phyloP scores from a whole-genome alignment of 164 flowering plant genomes.

The Vitis riparia region DNA sequence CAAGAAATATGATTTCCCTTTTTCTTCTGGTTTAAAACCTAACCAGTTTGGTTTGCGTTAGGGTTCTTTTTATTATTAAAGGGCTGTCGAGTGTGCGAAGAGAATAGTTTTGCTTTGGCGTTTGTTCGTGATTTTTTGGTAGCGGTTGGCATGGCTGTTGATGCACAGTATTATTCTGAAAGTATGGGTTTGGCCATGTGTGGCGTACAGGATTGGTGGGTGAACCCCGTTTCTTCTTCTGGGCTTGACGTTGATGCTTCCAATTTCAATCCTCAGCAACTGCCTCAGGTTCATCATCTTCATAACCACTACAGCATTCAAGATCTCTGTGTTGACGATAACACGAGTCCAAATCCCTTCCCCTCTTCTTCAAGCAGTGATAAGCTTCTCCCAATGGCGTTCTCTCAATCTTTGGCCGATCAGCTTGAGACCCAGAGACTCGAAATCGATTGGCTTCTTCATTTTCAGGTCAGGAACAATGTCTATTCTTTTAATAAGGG shows the following conservation, averaged over 20 bases:
- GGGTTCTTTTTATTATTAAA: neutral
- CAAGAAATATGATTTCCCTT: slow-evolving; percentile 10
- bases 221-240: slow-evolving; percentile 2
- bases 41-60: slow-evolving; percentile 6
- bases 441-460: slow-evolving; percentile 47
- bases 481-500: neutral
- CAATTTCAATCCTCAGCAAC: neutral
- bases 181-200: slow-evolving; percentile 18
- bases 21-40: slow-evolving; percentile 18
- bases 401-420: slow-evolving; percentile 21
- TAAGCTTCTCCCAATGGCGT: slow-evolving; percentile 18
- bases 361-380: slow-evolving; percentile 4
- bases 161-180: slow-evolving; percentile 16
- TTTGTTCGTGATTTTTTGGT: neutral
- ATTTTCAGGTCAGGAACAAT: slow-evolving; percentile 39
- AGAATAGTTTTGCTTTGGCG: neutral
- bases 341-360: neutral
- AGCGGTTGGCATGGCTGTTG: slow-evolving; percentile 14
- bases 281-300: neutral
- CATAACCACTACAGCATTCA: neutral
- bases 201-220: slow-evolving; percentile 22
- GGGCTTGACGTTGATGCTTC: slow-evolving; percentile 16
- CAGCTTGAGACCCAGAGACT: slow-evolving; percentile 39
- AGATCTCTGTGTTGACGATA: slow-evolving; percentile 2
- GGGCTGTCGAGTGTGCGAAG: neutral